Base-by-base conservation (phyloP, 2,329 filamentous ascomycete genomes). In the Botrytis galanthina region DNA sequence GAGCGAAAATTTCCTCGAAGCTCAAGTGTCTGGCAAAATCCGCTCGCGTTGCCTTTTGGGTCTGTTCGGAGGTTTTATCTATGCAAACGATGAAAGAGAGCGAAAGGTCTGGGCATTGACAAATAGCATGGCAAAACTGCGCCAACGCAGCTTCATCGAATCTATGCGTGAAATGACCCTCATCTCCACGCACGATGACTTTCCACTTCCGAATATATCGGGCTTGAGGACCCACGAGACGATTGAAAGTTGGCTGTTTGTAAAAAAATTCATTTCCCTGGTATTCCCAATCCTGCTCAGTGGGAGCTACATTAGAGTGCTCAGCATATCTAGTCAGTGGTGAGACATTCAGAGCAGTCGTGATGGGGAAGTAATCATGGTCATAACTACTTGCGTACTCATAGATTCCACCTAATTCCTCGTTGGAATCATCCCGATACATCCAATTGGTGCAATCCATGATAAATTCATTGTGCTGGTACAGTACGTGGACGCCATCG, bases 401-500 rank as follows among this genome's bases (percentile, higher is more conserved):
- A 35, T 48, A 48, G 9, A 32, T 22, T 18, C 37, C 37, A 14
- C 26, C 6, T 4, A 42, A 3, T 4, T 9, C 6, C 10, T 18
- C 29, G 8, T 37, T 32, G 0, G 10, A 7, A 26, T 37, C 63
- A 1, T 51, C 22, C 6, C 48, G 66, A 68, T 68, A 68, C 3
- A 68, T 57, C 66, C 66, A 68, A 22, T 68, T 57, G 0, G 66
- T 68, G 35, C 66, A 68, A 22, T 68, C 66, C 66, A 57, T 57
- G 35, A 57, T 57, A 4, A 68, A 68, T 8, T 22, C n/a, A 22
- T 68, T 68, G 6, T n/a, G 32, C n/a, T 57, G 46, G 37, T 68
- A 68, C 3, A 68, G 20, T 2, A 57, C 39, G 0, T 42, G n/a
- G 5, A 39, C 20, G 9, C 66, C 66, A 6, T 57, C 64, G 2